phyloP scores from a whole-genome alignment of 495 filamentous ascomycete genomes.

The Penicillium coprophilum region DNA sequence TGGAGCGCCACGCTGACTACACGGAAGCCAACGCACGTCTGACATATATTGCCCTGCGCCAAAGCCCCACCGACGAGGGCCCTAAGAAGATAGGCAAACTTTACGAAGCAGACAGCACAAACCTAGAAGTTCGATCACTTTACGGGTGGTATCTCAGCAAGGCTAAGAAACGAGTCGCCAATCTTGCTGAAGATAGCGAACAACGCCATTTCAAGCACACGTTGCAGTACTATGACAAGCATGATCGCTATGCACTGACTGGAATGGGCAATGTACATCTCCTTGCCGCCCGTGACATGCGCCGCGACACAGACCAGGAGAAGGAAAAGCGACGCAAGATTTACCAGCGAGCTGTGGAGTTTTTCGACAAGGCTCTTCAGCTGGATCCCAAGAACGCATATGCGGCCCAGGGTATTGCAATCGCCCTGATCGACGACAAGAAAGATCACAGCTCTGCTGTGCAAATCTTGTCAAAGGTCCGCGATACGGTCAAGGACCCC shows the following conservation, averaged over 20 bases:
- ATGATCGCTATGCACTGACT: conserved; percentile 89
- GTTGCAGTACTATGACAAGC: conserved; percentile 90
- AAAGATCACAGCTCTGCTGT: conserved; percentile 79
- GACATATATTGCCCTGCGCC: conserved; percentile 85
- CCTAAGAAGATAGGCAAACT: conserved; percentile 79
- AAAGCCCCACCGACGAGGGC: conserved; percentile 79
- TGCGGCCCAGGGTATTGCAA: conserved; percentile 92
- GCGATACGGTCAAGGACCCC: conserved; percentile 82
- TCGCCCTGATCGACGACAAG: conserved; percentile 89
- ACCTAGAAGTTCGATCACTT: conserved; percentile 86
- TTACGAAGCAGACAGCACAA: conserved; percentile 72
- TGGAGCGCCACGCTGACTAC: conserved; percentile 83
- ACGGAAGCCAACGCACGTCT: conserved; percentile 84
- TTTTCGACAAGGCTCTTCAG: conserved; percentile 96
- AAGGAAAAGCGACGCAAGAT: conserved; percentile 83
- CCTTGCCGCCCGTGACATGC: conserved; percentile 86
- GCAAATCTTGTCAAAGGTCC: conserved; percentile 81
- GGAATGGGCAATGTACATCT: conserved; percentile 96
- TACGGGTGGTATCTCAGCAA: conserved; percentile 93
- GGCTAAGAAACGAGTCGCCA: conserved; percentile 73
- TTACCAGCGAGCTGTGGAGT: conserved; percentile 91
- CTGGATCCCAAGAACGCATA: conserved; percentile 92
- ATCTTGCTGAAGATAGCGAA: conserved; percentile 86
- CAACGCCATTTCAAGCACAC: conserved; percentile 95
- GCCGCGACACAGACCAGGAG: conserved; percentile 80